Evolutionary conservation across 2,329 filamentous ascomycete genomes (phyloP), one percentile per base, ranked within the genome.

Genomic region (Aaosphaeria arxii): DNA sequence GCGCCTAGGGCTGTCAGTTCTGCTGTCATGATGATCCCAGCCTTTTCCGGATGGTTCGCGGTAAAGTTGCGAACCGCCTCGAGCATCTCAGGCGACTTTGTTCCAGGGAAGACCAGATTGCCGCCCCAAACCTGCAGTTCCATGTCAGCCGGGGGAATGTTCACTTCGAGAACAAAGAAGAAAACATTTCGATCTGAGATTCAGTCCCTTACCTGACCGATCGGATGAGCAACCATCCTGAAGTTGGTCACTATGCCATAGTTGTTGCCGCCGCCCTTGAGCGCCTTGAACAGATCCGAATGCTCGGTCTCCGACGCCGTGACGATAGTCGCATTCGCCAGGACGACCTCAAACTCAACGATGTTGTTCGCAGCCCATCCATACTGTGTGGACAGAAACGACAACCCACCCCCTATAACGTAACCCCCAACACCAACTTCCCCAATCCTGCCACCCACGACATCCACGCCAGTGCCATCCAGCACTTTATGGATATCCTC

Each of bases 1-100:
- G 76, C 49, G 7, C 71, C 70, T 2, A 72, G 59, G 4, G 69
- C 53, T 0, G 74, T 73, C 11, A 77, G 70, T 56, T 81, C 74
- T 2, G 75, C 73, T 0, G 81, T 85, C 42, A 80, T 64, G 52
- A 85, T 85, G 41, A 86, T 76, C 9, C 75, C 81, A 1, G 82
- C 83, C 61, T 83, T 84, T 50, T 77, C 82, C 1, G 74, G 68
- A 59, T 84, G 82, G 61, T 83, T 67, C 52, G 77, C 72, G 4
- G 79, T 80, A 54, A 83, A 83, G 59, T 82, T 74, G 17, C 17
- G 17, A 24, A 24, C 30, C 74, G 77, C 77, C 1, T 62, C 62
- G 11, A 81, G 66, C 4, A 84, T 47, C 5, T 61, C 50, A 24
- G 17, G 17, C 17, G 17, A 24, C 17, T 24, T 24, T 24, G 17